Evolutionary conservation across 768 basidiomycete genomes (phyloP), one percentile per base, ranked within the genome.

Genomic region (Neoboletus magnificus): DNA sequence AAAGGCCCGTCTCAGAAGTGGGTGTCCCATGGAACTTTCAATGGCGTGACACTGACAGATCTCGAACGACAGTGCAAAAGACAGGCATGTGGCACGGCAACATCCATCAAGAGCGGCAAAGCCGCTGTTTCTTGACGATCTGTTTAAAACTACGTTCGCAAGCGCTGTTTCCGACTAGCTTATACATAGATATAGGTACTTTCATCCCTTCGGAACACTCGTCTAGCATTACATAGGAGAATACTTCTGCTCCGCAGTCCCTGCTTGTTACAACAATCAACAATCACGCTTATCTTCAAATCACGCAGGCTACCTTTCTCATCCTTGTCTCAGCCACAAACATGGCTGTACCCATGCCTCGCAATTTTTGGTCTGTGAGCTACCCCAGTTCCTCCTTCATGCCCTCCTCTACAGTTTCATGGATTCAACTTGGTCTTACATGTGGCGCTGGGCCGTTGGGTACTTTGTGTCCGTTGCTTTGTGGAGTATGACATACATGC

Each of bases 21-120:
- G 67, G 69, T 16, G 48, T 52, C 7, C 54, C 69, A 2, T 59
- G 71, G 0, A 58, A 67, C 37, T 54, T 43, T 47, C 46, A 46
- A 20, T 72, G 69, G 69, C 60, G 65, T 27, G 57, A 61, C 25
- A 56, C 63, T 72, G 67, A 69, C 67, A 11, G 69, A 69, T 4
- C 65, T 71, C 45, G 67, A 72, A 48, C 62, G 69, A 42, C 71
- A 67, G 25, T 56, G 62, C 41, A 61, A 60, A 47, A 56, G 69
- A 27, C 67, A 61, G 47, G 43, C 56, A 0, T 65, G 69, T 20
- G 63, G 72, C 46, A 56, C 52, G 4, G 10, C 53, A 12, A 6
- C 18, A 23, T 23, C 55, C 15, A 2, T n/a, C 42, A 43, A 37
- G 29, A 30, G 13, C 30, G 40, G 27, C 37, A 30, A 41, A 6